These are phyloP conservation scores for Yamadazyma dushanensis DNA, from an alignment of 1,139 yeast genomes.

Conservation along the genomic window DNA sequence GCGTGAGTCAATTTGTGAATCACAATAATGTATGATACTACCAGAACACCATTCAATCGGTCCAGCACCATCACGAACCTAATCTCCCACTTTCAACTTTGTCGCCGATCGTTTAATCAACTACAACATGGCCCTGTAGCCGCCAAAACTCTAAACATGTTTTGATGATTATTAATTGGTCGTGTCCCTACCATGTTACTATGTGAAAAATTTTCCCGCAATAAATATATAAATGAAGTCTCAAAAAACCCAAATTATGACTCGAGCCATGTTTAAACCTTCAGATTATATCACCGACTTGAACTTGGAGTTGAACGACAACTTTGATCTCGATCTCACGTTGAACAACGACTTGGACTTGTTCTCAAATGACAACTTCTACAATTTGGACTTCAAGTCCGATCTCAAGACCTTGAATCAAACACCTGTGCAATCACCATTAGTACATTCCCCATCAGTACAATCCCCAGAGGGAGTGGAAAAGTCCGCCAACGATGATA, in stretches of 20 bases:
- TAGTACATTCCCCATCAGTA: neutral
- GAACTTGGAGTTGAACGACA: constrained; percentile 34
- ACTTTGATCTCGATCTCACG: constrained; percentile 11
- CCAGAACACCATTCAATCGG: too few relatives aligned
- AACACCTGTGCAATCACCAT: neutral
- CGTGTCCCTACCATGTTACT: too few relatives aligned
- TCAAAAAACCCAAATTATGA: constrained; percentile 32
- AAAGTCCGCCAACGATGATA: constrained; percentile 34
- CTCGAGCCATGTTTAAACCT: constrained; percentile 42
- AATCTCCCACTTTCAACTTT: too few relatives aligned
- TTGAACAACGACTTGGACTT: constrained; percentile 38
- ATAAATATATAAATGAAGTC: too few relatives aligned
- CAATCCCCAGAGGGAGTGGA: constrained; percentile 1
- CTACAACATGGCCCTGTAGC: too few relatives aligned
- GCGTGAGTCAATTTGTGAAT: too few relatives aligned
- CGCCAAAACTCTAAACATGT: too few relatives aligned
- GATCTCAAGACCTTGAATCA: constrained; percentile 5
- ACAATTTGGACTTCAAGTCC: constrained; percentile 39
- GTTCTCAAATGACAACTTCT: constrained; percentile 47
- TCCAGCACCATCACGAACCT: too few relatives aligned
- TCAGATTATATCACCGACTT: constrained; percentile 44
- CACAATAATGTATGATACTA: too few relatives aligned
- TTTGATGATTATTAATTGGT: too few relatives aligned
- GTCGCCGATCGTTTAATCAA: too few relatives aligned
- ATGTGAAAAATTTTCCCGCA: too few relatives aligned